Conservation (phyloP, 2,329 filamentous ascomycete species). For the Sarocladium oryzae region DNA sequence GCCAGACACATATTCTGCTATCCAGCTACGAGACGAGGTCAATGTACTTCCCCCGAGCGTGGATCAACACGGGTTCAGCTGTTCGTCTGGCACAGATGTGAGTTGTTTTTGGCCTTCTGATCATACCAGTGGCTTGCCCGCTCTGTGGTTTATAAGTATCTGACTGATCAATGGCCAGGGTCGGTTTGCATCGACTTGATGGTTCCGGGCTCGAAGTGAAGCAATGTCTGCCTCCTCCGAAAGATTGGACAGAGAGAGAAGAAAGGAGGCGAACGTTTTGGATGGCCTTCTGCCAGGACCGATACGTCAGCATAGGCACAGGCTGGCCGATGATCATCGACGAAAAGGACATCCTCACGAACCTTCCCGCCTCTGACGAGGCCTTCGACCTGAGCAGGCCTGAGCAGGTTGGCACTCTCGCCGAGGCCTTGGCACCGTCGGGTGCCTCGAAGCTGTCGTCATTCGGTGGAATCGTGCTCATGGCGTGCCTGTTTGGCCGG, state of each 20-base stretch:
- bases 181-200: conserved; percentile 83
- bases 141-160: no score
- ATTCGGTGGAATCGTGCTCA: conserved; percentile 72
- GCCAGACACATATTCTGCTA: conserved; percentile 76
- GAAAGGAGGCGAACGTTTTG: conserved; percentile 90
- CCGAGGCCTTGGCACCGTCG: conserved; percentile 61
- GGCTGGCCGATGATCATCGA: conserved; percentile 96
- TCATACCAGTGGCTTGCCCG: no score
- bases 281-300: conserved; percentile 85
- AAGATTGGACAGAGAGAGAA: conserved; percentile 91
- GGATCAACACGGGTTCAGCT: conserved; percentile 82
- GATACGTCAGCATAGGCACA: conserved; percentile 92
- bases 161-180: no score
- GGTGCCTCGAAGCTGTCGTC: conserved; percentile 71
- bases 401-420: conserved; percentile 63
- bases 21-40: conserved; percentile 89
- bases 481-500: conserved; percentile 85
- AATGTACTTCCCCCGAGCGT: conserved; percentile 95
- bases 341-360: conserved; percentile 83
- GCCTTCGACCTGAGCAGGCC: conserved; percentile 75
- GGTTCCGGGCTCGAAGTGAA: conserved; percentile 82
- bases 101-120: conserved; percentile 22
- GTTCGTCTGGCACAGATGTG: conserved; percentile 80
- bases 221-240: conserved; percentile 76
- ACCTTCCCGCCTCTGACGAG: conserved; percentile 77